A percentile compares a stretch with the other conserved stretches of the same genome.
phyloP scores from a whole-genome alignment of 129 eudicot genomes.

The Tagetes patula region DNA sequence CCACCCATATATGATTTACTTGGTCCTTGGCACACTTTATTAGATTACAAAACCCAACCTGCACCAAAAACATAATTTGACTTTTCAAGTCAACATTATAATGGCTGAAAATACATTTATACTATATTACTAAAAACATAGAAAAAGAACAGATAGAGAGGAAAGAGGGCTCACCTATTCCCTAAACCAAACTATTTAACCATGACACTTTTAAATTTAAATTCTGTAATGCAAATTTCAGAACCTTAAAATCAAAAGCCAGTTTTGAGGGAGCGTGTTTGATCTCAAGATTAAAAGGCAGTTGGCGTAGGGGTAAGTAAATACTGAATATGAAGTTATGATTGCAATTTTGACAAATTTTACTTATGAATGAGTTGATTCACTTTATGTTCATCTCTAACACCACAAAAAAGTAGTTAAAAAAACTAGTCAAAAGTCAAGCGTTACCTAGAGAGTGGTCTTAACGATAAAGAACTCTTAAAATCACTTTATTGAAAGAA shows the following conservation, averaged over 20 bases:
- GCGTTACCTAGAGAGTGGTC: neutral
- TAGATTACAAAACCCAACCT: slow-evolving; percentile 88
- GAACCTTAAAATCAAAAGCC: neutral
- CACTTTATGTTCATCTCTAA: neutral
- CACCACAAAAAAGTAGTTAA: neutral
- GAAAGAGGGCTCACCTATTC: neutral
- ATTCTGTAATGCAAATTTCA: neutral
- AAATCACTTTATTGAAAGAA: neutral
- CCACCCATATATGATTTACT: slow-evolving; percentile 72
- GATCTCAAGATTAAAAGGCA: neutral
- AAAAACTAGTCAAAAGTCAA: neutral
- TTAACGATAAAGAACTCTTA: neutral
- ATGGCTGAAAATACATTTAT: neutral
- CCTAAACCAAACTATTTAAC: neutral
- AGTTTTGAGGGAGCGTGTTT: neutral
- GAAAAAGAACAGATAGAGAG: neutral
- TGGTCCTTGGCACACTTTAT: slow-evolving; percentile 69
- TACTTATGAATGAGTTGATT: neutral
- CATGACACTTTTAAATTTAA: neutral
- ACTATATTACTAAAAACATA: neutral
- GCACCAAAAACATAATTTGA: slow-evolving; percentile 7
- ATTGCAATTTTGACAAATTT: neutral
- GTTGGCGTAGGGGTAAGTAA: neutral
- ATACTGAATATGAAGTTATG: neutral
- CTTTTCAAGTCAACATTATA: neutral